Evolutionary conservation across 2,329 filamentous ascomycete species (phyloP), one percentile per base, ranked within the genome.

Genomic region (Fusarium tuaranense): DNA sequence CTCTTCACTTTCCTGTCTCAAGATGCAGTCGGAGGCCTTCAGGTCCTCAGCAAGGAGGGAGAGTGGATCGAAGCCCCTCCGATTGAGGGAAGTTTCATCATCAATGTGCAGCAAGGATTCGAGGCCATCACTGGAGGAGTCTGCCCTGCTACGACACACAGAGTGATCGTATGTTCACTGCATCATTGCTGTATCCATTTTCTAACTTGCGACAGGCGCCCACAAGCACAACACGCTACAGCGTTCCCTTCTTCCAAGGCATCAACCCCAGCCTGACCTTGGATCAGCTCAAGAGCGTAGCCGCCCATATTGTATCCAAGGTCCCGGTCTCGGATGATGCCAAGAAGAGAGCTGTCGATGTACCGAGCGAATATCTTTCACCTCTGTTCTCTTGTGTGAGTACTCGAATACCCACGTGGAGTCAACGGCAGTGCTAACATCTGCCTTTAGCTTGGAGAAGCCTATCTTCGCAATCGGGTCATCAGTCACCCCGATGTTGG

Each of bases 121-220:
- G 62, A 65, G 36, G 62, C 62, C n/a, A 65, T 65, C n/a, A 65
- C 62, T 18, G 48, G 62, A 25, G 62, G 62, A n/a, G 62, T 65
- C 2, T 65, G 62, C 14, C 48, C 62, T 46, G 62, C 62, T 25
- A 65, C 62, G 8, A 65, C 62, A 2, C 62, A 65, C 36, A 58
- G 62, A 4, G 62, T 65, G n/a, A 58, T 65, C 46, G 62, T 46
- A 20, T 25, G 51, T 27, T 3, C 13, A 22, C 16, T 5, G 5
- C 9, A 6, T 32, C 12, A 7, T 16, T 3, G 4, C 2, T 16
- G 1, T 12, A 41, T 5, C 36, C 18, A n/a, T 27, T 2, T 36
- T 16, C 14, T 57, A n/a, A 65, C 48, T 34, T 2, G 6, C 7
- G 5, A 9, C 22, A 65, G 62, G 62, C 62, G 16, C 62, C 62